Evolutionary conservation across 2,329 filamentous ascomycete genomes (phyloP), one percentile per base, ranked within the genome.

Genomic region (Neopestalotiopsis sp.): DNA sequence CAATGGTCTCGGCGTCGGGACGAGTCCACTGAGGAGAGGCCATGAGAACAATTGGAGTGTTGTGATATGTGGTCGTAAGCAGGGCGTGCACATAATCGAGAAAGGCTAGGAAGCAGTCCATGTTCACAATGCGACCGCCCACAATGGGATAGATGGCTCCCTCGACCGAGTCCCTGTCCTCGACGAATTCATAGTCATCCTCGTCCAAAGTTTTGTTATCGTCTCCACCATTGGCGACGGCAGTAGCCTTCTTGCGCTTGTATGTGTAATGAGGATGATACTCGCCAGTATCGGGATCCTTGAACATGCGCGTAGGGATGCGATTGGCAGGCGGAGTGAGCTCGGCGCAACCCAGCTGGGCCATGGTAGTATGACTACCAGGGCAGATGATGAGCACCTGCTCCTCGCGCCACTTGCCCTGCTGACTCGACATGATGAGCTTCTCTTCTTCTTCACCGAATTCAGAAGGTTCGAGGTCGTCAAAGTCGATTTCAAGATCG

Each of bases 251-350:
- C 78, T 83, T 88, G 74, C 86, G 85, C 81, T 86, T 91, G 67
- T 90, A 92, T 32, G 96, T 92, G 76, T 93, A 91, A 75, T 94
- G 92, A 1, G 95, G 94, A 85, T 80, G 84, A 86, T 28, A 90
- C 40, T 95, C 92, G 77, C 90, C 94, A 77, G 92, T 90, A 69
- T 94, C 93, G 67, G 88, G 87, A 77, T 97, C 94, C 74, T 91
- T 90, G 66, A 98, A 99, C 94, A 99, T 97, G 84, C 96, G 92
- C 81, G 95, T 98, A 40, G 93, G 90, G 73, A 98, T 89, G 74
- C 94, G 93, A 79, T 93, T 89, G 71, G 91, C 88, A n/a, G 96
- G 94, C 58, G 94, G 95, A 45, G 95, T 97, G 80, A 98, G 91
- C 84, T 98, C 95, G 75, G 90, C 91, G 75, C 96, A 92, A 65